Base-by-base conservation (phyloP, 2,329 filamentous ascomycete species). In the Bipolaris gigantea region DNA sequence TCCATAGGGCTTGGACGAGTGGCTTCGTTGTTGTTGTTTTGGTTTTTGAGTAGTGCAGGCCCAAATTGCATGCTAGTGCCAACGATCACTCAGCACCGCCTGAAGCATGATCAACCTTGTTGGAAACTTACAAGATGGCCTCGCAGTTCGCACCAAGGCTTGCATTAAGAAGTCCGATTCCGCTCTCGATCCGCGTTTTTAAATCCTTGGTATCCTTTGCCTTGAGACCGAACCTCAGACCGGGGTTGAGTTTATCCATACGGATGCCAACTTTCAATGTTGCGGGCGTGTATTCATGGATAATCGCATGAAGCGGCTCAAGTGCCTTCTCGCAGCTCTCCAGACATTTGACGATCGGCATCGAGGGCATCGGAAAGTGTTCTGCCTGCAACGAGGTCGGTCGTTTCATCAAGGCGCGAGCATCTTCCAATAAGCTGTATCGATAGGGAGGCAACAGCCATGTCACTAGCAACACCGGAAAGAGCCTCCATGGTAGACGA, bases 391-490 rank as follows among this genome's bases (percentile, higher is more conserved):
- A 34, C 5, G 48, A 30, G 1, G 59, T 48, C 7, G 36, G 58
- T 48, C 21, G 39, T 19, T 57, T 41, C 25, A 52, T 25, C 15
- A 60, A 3, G 39, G 39, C 27, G 43, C 35, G 46, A 15, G 53
- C 44, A 11, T 57, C 54, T 16, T 55, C 32, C 4, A 4, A 64
- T 32, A n/a, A 63, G 60, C 32, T 64, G 61, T 23, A 64, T 25
- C 0, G 56, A 48, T 1, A 64, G 42, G 4, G 61, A 64, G 9
- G 48, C 49, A 18, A 60, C 57, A 35, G 61, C 56, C 25, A 61
- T 60, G 51, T 56, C 56, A 32, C 61, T 60, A 15, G 62, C 57
- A 9, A 50, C 59, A 7, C 44, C 56, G 13, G 61, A 61, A 16
- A 61, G 55, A 5, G 25, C 46, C 11, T 62, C 59, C 61, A 64